These are phyloP conservation scores for Berberis thunbergii DNA, from an alignment of 164 flowering plant genomes.

Conservation along the genomic window DNA sequence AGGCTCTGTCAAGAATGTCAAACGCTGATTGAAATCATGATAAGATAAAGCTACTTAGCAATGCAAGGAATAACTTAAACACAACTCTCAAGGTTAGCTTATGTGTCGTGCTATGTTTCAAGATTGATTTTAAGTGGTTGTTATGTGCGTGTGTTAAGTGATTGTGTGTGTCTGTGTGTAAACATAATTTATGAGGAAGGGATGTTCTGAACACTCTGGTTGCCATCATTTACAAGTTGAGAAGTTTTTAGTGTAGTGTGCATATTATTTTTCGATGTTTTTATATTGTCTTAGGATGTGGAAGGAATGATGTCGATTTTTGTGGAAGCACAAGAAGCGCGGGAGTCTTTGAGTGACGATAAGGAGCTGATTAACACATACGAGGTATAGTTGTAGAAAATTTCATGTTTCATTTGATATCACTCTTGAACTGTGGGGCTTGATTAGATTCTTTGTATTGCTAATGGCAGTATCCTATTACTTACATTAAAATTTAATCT, in stretches of 20 bases:
- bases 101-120: not conserved
- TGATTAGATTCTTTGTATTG: no score
- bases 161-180: no score
- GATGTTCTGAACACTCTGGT: no score
- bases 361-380: conserved; percentile 88
- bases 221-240: not conserved
- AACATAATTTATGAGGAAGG: no score
- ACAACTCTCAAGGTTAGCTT: conserved; percentile 74
- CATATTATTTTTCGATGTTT: not conserved
- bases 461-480: no score
- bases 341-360: conserved; percentile 82
- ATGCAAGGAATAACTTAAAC: conserved; percentile 87
- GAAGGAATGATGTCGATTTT: conserved; percentile 99
- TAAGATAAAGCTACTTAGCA: conserved; percentile 97
- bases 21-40: conserved; percentile 95
- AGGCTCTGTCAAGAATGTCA: conserved; percentile 97
- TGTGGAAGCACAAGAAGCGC: conserved; percentile 93
- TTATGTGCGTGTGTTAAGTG: not conserved
- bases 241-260: not conserved
- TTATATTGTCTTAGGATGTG: conserved; percentile 58
- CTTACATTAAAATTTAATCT: no score
- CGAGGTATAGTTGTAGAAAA: conserved; percentile 42
- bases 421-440: not conserved
- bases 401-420: not conserved
- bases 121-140: not conserved